Evolutionary conservation across 345 rosid species (phyloP), one percentile per base, ranked within the genome.

Genomic region (Ceriops zippeliana): DNA sequence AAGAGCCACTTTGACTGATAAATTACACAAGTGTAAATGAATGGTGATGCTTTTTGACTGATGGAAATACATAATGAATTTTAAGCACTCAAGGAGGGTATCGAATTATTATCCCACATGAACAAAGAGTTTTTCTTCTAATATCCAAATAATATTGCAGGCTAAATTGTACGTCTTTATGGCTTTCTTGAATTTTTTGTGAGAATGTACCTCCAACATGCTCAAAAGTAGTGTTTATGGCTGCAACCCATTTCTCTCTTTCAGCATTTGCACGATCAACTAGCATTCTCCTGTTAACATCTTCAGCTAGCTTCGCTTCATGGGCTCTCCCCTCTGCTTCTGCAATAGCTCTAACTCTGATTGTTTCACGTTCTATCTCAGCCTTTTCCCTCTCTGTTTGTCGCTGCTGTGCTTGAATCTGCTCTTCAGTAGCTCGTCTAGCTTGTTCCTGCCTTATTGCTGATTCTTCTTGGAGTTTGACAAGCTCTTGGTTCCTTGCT

Each of bases 281-380:
- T 32, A 95, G 89, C 34, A 95, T 84, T 76, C 96, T 74, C 76
- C 99, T 80, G 68, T 95, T 91, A 57, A 95, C 92, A 62, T 95
- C 99, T 74, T 95, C 99, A 70, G 96, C 86, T 58, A 95, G 87
- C 88, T 89, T 95, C 5, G 93, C 91, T 70, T 95, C 99, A 79
- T 90, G 96, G 30, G 96, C 97, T 77, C 99, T 88, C 76, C 96
- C 99, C 84, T 91, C 97, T 64, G 97, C 99, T 79, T 95, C 97
- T n/a, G 99, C 97, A 82, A 95, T 89, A 60, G 96, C 93, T 81
- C 82, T 86, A 70, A 91, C 96, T 69, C 89, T 82, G 74, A 95
- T 91, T 68, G 99, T 95, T 82, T 95, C 97, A 64, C 97, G 91
- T 71, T 95, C 96, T n/a, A 95, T 87, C 83, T 95, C 96, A 76